Evolutionary conservation across 2,329 filamentous ascomycete genomes (phyloP), one percentile per base, ranked within the genome.

Genomic region (Talaromyces sp.): DNA sequence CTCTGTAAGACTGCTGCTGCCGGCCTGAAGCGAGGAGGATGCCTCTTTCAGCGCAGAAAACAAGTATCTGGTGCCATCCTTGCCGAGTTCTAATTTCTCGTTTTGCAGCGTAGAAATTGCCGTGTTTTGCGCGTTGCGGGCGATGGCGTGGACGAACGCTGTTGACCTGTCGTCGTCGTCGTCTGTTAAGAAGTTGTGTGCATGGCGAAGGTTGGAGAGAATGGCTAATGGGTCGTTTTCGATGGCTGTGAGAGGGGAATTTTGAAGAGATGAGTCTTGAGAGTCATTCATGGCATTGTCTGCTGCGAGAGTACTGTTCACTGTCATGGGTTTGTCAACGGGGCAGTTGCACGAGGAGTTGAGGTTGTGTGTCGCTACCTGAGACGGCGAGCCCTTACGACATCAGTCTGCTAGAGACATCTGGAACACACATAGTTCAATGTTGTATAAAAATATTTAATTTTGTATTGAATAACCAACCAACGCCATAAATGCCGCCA

Each of bases 181-280:
- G 44, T 72, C 65, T 30, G 63, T 60, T 58, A 54, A 60, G n/a
- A 33, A 39, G 19, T 67, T 33, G 36, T 70, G 47, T 56, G 68
- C 39, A 39, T 61, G 56, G 25, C 59, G 52, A 10, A 60, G 39
- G 25, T 61, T 33, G 5, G 67, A 25, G 47, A 69, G 58, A 49
- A 64, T 49, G 10, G 66, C 27, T 3, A 67, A 42, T 1, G 72
- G 71, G 52, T 73, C 60, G 1, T 73, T 65, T 5, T 4, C 68
- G 68, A 66, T 76, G 77, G 61, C 79, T 69, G 57, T 61, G 68
- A 33, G 75, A 77, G 25, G 82, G 71, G 3, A 75, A 75, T 61
- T 81, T 70, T 25, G 8, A 47, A 13, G n/a, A 47, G 8, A 15
- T 10, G 39, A 11, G 10, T 77, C 73, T 25, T 67, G 39, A 7